Evolutionary conservation across 2,329 filamentous ascomycete genomes (phyloP).

Genomic region (Diaporthe ilicicola): DNA sequence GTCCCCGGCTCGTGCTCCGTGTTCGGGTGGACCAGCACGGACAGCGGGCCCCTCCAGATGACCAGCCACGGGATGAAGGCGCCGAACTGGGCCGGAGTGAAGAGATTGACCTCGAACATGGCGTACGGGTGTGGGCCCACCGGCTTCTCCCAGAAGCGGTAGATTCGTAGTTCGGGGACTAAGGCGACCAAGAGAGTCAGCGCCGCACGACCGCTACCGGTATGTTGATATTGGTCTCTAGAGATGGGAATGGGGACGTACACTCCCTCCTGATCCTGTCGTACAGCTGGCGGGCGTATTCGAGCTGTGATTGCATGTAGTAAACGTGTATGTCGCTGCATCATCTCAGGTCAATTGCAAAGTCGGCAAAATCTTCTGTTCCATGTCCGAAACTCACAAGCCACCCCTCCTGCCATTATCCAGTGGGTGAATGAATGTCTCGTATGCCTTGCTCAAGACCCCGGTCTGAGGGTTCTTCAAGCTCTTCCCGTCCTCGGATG

Average conservation of each 20-base stretch:
- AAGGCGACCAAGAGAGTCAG: not conserved
- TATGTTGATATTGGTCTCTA: too few relatives aligned
- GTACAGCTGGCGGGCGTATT: slow-evolving; percentile 77
- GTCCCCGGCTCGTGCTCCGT: slow-evolving; percentile 59
- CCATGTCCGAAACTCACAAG: slow-evolving; percentile 64
- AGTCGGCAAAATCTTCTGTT: not conserved
- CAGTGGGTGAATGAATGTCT: slow-evolving; percentile 73
- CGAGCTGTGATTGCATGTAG: slow-evolving; percentile 72
- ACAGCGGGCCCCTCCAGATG: slow-evolving; percentile 82
- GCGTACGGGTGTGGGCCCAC: slow-evolving; percentile 83
- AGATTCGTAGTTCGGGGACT: slow-evolving; percentile 89
- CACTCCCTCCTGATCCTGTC: slow-evolving; percentile 83
- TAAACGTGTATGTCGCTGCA: slow-evolving; percentile 84
- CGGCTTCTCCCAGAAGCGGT: slow-evolving; percentile 78
- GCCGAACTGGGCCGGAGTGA: slow-evolving; percentile 86
- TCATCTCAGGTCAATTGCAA: not conserved
- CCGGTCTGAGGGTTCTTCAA: slow-evolving; percentile 71
- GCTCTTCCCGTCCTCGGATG: slow-evolving; percentile 79
- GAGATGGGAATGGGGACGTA: slow-evolving; percentile 42
- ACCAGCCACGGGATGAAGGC: slow-evolving; percentile 88
- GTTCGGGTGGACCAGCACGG: slow-evolving; percentile 84
- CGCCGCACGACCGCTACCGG: too few relatives aligned
- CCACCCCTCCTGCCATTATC: slow-evolving; percentile 72
- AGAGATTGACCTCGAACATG: slow-evolving; percentile 94
- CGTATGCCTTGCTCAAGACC: slow-evolving; percentile 73